Percentiles rank a stretch among this genome's conserved stretches.
These are phyloP conservation scores for Monosporascus sp. DNA, from an alignment of 2,329 filamentous ascomycete species.

Conservation along the genomic window DNA sequence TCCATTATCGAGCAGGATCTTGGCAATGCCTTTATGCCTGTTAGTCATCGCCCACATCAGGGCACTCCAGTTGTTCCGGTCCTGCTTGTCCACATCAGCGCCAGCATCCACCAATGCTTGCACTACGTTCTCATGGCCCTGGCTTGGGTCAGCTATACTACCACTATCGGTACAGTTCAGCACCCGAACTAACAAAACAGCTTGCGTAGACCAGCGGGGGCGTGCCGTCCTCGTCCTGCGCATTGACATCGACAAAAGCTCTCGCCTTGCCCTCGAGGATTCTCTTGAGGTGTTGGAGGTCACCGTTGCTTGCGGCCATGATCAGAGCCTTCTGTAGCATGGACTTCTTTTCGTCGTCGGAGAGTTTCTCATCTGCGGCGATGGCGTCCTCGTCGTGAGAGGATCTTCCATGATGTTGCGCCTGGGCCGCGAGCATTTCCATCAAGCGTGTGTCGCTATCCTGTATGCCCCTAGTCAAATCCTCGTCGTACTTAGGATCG, in stretches of 20 bases:
- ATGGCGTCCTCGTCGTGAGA: slow-evolving; percentile 78
- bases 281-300: slow-evolving; percentile 72
- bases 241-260: slow-evolving; percentile 76
- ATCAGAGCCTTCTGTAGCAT: slow-evolving; percentile 83
- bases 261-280: slow-evolving; percentile 71
- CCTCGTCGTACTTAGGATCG: slow-evolving; percentile 68
- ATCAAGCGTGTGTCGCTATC: slow-evolving; percentile 86
- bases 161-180: slow-evolving; percentile 5
- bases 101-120: slow-evolving; percentile 77
- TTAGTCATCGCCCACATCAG: slow-evolving; percentile 99
- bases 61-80: slow-evolving; percentile 94
- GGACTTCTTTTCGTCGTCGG: slow-evolving; percentile 70
- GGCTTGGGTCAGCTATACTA: slow-evolving; percentile 12
- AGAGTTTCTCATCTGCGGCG: slow-evolving; percentile 66
- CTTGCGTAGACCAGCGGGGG: slow-evolving; percentile 96
- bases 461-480: slow-evolving; percentile 49
- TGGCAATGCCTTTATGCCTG: slow-evolving; percentile 91
- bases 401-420: slow-evolving; percentile 71
- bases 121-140: slow-evolving; percentile 89
- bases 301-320: slow-evolving; percentile 95
- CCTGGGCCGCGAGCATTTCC: slow-evolving; percentile 93
- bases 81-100: slow-evolving; percentile 85
- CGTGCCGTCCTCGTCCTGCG: slow-evolving; percentile 88
- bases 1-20: slow-evolving; percentile 84
- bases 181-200: slow-evolving; percentile 69